Conservation (phyloP, 305 asterid genomes). For the Solanum hybrid region DNA sequence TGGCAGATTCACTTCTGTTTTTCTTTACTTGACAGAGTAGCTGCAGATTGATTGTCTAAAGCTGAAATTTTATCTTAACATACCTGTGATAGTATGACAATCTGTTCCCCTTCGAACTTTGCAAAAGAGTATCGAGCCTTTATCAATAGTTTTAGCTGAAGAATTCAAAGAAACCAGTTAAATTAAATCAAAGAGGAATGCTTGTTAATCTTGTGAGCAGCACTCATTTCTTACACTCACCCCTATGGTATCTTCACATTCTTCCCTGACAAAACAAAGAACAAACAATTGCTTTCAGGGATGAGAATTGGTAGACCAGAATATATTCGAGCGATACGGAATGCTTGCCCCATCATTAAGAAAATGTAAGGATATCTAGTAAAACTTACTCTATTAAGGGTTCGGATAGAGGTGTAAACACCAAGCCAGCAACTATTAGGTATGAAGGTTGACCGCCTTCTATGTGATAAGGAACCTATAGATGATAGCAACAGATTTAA, state of each 20-base stretch:
- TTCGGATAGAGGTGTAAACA: conserved; percentile 94
- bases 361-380: conserved; percentile 6
- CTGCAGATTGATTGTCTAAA: background rate
- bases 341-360: conserved; percentile 1
- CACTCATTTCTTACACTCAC: conserved; percentile 26
- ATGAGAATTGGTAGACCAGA: conserved; percentile 6
- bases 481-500: conserved; percentile 12
- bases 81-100: conserved; percentile 88
- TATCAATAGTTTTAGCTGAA: conserved; percentile 65
- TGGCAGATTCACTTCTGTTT: background rate
- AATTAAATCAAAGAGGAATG: conserved; percentile 13
- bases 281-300: conserved; percentile 10
- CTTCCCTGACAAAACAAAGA: conserved; percentile 57
- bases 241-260: conserved; percentile 93
- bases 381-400: conserved; percentile 77
- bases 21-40: background rate
- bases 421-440: conserved; percentile 91
- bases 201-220: background rate
- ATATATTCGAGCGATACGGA: background rate
- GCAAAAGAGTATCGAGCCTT: conserved; percentile 58
- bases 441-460: conserved; percentile 95
- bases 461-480: conserved; percentile 90
- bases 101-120: conserved; percentile 67
- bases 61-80: conserved; percentile 4
- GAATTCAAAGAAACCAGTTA: conserved; percentile 12